These are phyloP conservation scores for Straminergon stramineum DNA, from an alignment of 225 moss, liverwort and hornwort species.

Conservation along the genomic window DNA sequence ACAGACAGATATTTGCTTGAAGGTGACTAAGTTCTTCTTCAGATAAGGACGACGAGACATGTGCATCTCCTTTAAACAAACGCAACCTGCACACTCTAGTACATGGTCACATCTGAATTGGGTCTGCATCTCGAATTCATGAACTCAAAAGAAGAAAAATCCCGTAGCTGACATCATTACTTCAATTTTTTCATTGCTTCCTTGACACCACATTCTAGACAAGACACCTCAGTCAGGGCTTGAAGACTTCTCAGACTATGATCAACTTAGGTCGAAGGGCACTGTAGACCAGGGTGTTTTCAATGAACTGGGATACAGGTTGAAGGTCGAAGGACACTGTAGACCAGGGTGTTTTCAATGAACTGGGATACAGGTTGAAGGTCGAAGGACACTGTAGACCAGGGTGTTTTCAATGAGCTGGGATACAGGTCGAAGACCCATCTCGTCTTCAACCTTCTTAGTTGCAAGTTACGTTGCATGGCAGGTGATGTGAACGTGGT, in stretches of 20 bases:
- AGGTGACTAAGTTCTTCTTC: not conserved
- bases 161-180: not conserved
- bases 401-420: not conserved
- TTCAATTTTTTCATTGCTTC: not conserved
- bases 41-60: not conserved
- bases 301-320: no score
- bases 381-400: not conserved
- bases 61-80: not conserved
- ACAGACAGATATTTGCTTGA: not conserved
- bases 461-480: not conserved
- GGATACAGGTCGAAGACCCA: not conserved
- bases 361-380: not conserved
- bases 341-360: not conserved
- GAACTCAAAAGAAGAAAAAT: not conserved
- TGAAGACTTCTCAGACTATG: not conserved
- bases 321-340: not conserved
- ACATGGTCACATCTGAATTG: not conserved
- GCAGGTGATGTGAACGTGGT: constrained; percentile 1
- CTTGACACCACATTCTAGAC: not conserved
- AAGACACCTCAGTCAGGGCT: not conserved
- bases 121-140: not conserved
- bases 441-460: not conserved
- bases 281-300: not conserved
- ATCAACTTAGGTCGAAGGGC: not conserved
- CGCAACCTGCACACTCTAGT: not conserved